Evolutionary conservation across 257 asterid genomes (phyloP), one percentile per base, ranked within the genome.

Genomic region (Penstemon barbatus): DNA sequence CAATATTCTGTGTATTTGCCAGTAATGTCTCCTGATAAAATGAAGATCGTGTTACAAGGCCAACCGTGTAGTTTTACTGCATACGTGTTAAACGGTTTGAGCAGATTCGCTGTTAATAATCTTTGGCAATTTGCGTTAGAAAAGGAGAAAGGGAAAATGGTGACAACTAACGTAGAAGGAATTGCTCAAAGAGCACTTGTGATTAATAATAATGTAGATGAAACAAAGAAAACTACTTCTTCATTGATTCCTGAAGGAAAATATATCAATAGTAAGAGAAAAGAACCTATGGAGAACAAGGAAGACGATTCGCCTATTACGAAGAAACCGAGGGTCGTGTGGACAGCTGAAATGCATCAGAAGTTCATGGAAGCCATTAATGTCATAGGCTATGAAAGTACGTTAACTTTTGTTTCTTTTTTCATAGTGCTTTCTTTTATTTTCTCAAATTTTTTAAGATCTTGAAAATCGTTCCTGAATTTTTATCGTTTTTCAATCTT

Each of bases 331-430:
- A 82, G 93, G 57, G 83, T 86, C 10, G 74, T 78, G 10, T 90
- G 97, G 97, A 85, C 91, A 4, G 56, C 48, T 5, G 86, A 90
- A 39, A 82, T 83, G 93, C 91, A 87, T 65, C 68, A 69, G 65
- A 86, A 71, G 10, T 90, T 90, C 72, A n/a, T 82, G 80, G 81
- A 80, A 69, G 97, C 97, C 63, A 72, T 87, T 63, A 79, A 77
- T 9, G 54, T 68, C 4, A 33, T 87, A 57, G 87, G 86, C 43
- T 54, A 69, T 65, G 85, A 82, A 6, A 84, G 97, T 87, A 77
- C 76, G 89, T 9, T 11, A 0, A 9, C 18, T 9, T 5, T 45
- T 52, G 44, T 37, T 1, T 58, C 36, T 50, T 3, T 36, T 46
- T 46, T 12, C 8, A 3, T 4, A 36, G 25, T 25, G 8, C 8